Percentiles rank a stretch among this genome's conserved stretches.
Conservation (phyloP, 495 filamentous ascomycete genomes). For the Aspergillus ellipticus region DNA sequence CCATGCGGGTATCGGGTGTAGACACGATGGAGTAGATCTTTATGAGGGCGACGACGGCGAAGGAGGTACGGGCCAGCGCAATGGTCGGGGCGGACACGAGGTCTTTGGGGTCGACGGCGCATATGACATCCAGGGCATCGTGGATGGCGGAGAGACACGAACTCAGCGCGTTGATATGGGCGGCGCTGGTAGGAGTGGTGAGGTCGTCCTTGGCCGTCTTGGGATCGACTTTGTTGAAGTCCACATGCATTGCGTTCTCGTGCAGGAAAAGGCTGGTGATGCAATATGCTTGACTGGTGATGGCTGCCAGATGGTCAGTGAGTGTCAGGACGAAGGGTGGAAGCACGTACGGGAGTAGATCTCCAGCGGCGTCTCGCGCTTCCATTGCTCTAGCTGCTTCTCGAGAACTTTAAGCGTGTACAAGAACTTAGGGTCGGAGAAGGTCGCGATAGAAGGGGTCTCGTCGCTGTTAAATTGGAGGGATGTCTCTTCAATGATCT, state of each 20-base stretch:
- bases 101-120: conserved; percentile 53
- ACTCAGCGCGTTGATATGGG: conserved; percentile 68
- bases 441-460: conserved; percentile 54
- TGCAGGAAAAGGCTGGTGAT: conserved; percentile 77
- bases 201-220: conserved; percentile 23
- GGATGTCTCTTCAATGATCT: conserved; percentile 77
- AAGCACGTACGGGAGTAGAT: conserved; percentile 27
- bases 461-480: conserved; percentile 76
- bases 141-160: conserved; percentile 71
- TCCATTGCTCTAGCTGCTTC: conserved; percentile 68
- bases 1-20: conserved; percentile 63
- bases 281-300: conserved; percentile 29
- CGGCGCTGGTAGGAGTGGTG: conserved; percentile 47
- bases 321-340: background rate
- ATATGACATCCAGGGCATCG: conserved; percentile 66
- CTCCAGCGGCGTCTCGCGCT: conserved; percentile 47
- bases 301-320: conserved; percentile 19
- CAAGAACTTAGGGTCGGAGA: conserved; percentile 70
- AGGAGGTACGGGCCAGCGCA: conserved; percentile 72
- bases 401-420: conserved; percentile 74
- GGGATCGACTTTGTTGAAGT: conserved; percentile 49
- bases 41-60: conserved; percentile 80
- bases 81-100: conserved; percentile 73
- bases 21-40: conserved; percentile 81
- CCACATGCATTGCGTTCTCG: conserved; percentile 76